These are phyloP conservation scores for Casuarina glauca DNA, from an alignment of 306 rosid genomes.

Conservation along the genomic window DNA sequence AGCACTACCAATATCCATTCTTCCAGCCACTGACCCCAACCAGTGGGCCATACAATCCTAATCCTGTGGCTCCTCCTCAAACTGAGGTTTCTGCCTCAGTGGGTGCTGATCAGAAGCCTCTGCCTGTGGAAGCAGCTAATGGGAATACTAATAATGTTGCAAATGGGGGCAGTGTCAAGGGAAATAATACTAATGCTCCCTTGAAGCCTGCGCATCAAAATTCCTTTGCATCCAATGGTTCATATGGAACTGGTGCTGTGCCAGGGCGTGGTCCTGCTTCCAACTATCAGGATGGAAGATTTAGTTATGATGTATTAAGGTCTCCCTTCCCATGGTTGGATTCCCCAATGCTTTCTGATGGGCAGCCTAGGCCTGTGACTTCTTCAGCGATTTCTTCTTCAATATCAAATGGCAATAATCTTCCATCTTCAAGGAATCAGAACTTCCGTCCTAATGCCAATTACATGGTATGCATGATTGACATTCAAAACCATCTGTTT, in stretches of 20 bases:
- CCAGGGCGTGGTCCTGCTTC: slow-evolving; percentile 68
- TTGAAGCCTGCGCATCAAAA: slow-evolving; percentile 40
- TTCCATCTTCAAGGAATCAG: slow-evolving; percentile 66
- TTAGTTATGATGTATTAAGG: slow-evolving; percentile 57
- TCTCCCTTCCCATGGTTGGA: slow-evolving; percentile 72
- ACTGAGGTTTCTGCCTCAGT: slow-evolving; percentile 65
- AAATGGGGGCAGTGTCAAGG: slow-evolving; percentile 55
- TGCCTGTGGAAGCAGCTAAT: slow-evolving; percentile 59
- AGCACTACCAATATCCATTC: slow-evolving; percentile 92
- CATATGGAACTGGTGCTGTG: slow-evolving; percentile 48
- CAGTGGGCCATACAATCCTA: slow-evolving; percentile 59
- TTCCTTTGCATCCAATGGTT: slow-evolving; percentile 41
- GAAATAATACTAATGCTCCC: slow-evolving; percentile 47
- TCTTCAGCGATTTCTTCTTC: slow-evolving; percentile 57
- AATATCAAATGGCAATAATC: slow-evolving; percentile 49
- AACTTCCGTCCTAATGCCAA: slow-evolving; percentile 71
- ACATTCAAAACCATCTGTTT: neutral
- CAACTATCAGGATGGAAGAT: slow-evolving; percentile 86
- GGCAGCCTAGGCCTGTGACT: slow-evolving; percentile 74
- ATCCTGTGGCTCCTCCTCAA: slow-evolving; percentile 50
- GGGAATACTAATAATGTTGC: slow-evolving; percentile 58
- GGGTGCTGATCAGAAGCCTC: slow-evolving; percentile 72
- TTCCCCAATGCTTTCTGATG: slow-evolving; percentile 70
- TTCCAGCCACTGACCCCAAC: slow-evolving; percentile 84
- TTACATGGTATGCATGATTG: slow-evolving; percentile 55